phyloP scores from a whole-genome alignment of 164 flowering plant species.

The Vitis amurensis region DNA sequence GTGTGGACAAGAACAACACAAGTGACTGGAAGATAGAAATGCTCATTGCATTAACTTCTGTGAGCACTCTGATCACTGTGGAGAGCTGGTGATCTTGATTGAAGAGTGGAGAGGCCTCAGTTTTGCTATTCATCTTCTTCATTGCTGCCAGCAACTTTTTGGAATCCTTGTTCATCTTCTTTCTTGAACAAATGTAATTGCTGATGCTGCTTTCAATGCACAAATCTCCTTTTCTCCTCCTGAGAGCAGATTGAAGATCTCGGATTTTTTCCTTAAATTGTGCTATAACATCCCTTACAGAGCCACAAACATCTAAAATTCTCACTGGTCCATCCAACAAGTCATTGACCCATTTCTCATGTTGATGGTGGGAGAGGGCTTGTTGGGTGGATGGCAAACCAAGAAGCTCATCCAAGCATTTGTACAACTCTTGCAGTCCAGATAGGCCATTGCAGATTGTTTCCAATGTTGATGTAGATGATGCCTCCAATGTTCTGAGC shows the following conservation, averaged over 20 bases:
- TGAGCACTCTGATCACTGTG: constrained; percentile 24
- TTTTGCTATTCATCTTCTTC: constrained; percentile 10
- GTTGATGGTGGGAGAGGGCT: constrained; percentile 17
- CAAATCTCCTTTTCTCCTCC: constrained; percentile 29
- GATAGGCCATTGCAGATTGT: constrained; percentile 23
- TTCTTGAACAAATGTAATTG: constrained; percentile 22
- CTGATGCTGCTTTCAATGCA: constrained; percentile 16
- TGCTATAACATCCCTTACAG: constrained; percentile 20
- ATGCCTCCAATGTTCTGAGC: constrained; percentile 23
- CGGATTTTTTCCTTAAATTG: constrained; percentile 19
- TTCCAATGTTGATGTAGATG: constrained; percentile 19
- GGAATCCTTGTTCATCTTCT: constrained; percentile 29
- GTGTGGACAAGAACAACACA: constrained; percentile 25
- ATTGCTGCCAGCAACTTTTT: constrained; percentile 10
- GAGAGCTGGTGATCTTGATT: constrained; percentile 16
- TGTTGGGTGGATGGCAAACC: constrained; percentile 28
- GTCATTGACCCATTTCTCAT: constrained; percentile 17
- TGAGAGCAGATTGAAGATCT: constrained; percentile 27
- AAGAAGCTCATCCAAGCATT: constrained; percentile 31
- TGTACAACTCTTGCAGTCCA: constrained; percentile 33
- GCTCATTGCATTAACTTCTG: constrained; percentile 32
- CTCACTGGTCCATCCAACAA: constrained; percentile 28
- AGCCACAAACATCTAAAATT: constrained; percentile 28
- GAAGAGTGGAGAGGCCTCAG: background rate
- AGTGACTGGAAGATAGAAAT: constrained; percentile 34